These are phyloP conservation scores for Kazachstania martiniae DNA, from an alignment of 805 yeast genomes.

Conservation along the genomic window DNA sequence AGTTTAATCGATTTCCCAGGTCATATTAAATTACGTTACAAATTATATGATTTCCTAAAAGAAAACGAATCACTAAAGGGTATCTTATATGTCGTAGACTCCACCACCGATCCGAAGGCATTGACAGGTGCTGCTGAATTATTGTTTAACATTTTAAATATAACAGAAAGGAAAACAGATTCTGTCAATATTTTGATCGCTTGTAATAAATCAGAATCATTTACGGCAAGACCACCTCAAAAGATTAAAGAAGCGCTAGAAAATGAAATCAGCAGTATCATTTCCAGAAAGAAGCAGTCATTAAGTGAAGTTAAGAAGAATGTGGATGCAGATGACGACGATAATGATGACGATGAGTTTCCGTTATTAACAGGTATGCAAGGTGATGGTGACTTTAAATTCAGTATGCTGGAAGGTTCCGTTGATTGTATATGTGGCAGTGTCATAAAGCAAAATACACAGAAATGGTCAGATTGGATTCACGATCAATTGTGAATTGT, in stretches of 20 bases:
- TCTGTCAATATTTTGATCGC: constrained; percentile 71
- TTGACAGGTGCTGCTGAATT: constrained; percentile 47
- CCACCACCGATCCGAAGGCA: constrained; percentile 42
- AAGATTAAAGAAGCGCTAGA: constrained; percentile 54
- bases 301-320: constrained; percentile 34
- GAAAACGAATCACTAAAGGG: constrained; percentile 42
- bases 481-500: no score
- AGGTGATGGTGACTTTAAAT: constrained; percentile 37
- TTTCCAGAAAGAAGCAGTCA: constrained; percentile 35
- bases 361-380: constrained; percentile 29
- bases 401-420: constrained; percentile 61
- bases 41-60: constrained; percentile 39
- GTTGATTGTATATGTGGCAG: constrained; percentile 67
- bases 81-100: constrained; percentile 66
- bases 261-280: constrained; percentile 44
- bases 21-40: constrained; percentile 59
- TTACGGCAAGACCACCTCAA: constrained; percentile 63
- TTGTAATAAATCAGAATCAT: constrained; percentile 77
- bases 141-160: constrained; percentile 46
- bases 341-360: constrained; percentile 13
- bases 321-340: constrained; percentile 15
- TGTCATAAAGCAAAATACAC: constrained; percentile 43
- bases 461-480: constrained; percentile 68
- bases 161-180: constrained; percentile 48
- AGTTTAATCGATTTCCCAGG: constrained; percentile 80